Percentiles rank a stretch among this genome's conserved stretches.
phyloP scores from a whole-genome alignment of 192 early-diverging fungal genomes.

The Podila verticillata region DNA sequence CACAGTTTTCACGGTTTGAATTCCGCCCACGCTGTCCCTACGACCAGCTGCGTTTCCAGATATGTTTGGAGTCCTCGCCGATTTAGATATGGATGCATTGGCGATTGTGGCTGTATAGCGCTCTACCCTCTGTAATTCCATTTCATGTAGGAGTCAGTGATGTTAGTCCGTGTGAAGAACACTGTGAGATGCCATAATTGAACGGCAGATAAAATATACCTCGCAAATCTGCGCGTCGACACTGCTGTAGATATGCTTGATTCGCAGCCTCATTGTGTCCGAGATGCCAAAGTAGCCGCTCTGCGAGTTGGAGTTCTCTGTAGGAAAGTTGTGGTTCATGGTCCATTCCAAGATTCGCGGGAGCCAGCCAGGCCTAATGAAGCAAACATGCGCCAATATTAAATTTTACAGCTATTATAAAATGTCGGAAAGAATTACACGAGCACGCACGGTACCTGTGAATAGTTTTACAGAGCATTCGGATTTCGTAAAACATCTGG shows the following conservation, averaged over 20 bases:
- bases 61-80: background rate
- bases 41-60: background rate
- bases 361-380: constrained; percentile 60
- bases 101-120: background rate
- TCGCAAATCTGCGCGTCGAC: constrained; percentile 54
- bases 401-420: too few relatives aligned
- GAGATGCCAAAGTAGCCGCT: constrained; percentile 11
- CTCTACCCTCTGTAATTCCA: background rate
- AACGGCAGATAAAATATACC: constrained; percentile 9
- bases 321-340: constrained; percentile 27
- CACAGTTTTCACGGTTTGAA: background rate
- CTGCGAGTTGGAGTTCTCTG: constrained; percentile 15
- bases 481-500: constrained; percentile 61
- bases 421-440: background rate
- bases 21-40: background rate
- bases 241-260: constrained; percentile 33
- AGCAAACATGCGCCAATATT: background rate
- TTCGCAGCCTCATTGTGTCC: constrained; percentile 41
- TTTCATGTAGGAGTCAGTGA: too few relatives aligned
- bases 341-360: constrained; percentile 61
- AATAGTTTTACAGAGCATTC: constrained; percentile 65
- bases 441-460: constrained; percentile 42
- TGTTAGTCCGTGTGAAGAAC: too few relatives aligned
- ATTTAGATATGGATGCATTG: background rate
- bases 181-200: too few relatives aligned